Evolutionary conservation across 2,329 filamentous ascomycete genomes (phyloP).

Genomic region (Aspergillus pseudonomiae): DNA sequence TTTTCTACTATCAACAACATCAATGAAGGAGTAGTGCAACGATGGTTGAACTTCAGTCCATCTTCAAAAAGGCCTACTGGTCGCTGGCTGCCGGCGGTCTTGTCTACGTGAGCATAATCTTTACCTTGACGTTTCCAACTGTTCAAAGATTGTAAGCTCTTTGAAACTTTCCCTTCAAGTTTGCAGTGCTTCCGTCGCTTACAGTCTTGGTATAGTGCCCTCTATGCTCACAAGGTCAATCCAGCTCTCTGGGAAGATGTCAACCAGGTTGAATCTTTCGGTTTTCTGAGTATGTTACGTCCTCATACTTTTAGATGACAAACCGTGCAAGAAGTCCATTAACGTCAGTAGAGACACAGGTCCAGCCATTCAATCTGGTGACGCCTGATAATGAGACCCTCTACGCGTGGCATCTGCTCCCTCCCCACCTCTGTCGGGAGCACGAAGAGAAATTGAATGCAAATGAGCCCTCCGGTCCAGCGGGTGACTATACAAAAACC

Average conservation of each 20-base stretch:
- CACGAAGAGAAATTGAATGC: constrained; percentile 66
- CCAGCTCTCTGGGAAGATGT: constrained; percentile 72
- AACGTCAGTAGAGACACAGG: constrained; percentile 69
- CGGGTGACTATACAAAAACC: constrained; percentile 51
- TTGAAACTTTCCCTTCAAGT: too few relatives aligned
- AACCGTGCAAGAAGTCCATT: not conserved
- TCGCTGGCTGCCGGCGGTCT: constrained; percentile 62
- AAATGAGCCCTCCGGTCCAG: constrained; percentile 57
- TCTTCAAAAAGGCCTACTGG: constrained; percentile 58
- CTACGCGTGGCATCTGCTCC: constrained; percentile 90
- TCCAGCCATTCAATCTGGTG: constrained; percentile 77
- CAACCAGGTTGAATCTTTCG: constrained; percentile 77
- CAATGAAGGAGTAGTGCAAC: not conserved
- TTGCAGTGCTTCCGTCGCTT: not conserved
- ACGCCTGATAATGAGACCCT: constrained; percentile 77
- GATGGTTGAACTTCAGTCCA: constrained; percentile 46
- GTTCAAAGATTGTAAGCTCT: constrained; percentile 76
- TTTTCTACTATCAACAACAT: not conserved
- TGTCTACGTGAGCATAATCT: constrained; percentile 69
- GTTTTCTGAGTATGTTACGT: constrained; percentile 72
- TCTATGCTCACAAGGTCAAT: constrained; percentile 83
- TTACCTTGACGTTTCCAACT: constrained; percentile 66
- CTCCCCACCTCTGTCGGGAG: constrained; percentile 72
- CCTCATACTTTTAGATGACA: not conserved
- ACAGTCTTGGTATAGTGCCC: constrained; percentile 56